Percentiles rank a stretch among this genome's conserved stretches.
Evolutionary conservation across 257 asterid species (phyloP).

Genomic region (Solanum gandarillasii): DNA sequence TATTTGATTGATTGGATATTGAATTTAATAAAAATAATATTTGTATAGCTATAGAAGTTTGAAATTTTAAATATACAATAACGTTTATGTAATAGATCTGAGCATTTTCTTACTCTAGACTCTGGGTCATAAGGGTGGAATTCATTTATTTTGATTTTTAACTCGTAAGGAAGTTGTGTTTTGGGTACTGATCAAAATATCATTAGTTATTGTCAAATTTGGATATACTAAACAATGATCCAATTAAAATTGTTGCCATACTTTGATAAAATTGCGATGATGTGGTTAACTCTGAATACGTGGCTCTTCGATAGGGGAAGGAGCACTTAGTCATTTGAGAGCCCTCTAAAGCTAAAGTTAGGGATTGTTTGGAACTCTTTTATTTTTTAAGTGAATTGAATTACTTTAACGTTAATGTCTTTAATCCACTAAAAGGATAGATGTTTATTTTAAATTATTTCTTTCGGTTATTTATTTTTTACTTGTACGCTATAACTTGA

Average conservation of each 20-base stretch:
- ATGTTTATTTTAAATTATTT: background rate
- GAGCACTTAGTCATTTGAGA: too few relatives aligned
- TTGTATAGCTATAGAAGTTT: background rate
- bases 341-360: background rate
- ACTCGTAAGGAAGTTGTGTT: too few relatives aligned
- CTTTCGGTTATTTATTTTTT: too few relatives aligned
- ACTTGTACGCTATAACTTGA: background rate
- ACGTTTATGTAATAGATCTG: background rate
- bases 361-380: too few relatives aligned
- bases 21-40: background rate
- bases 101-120: background rate
- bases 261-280: background rate
- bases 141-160: too few relatives aligned
- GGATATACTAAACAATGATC: background rate
- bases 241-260: accelerated
- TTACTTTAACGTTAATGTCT: background rate
- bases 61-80: background rate
- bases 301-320: background rate
- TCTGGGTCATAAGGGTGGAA: too few relatives aligned
- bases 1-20: background rate
- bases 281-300: background rate
- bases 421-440: background rate
- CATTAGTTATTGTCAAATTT: too few relatives aligned
- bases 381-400: too few relatives aligned
- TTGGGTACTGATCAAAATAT: too few relatives aligned